These are phyloP conservation scores for Plasmodium vinckei DNA, from an alignment of 169 alveolate genomes.

Conservation along the genomic window DNA sequence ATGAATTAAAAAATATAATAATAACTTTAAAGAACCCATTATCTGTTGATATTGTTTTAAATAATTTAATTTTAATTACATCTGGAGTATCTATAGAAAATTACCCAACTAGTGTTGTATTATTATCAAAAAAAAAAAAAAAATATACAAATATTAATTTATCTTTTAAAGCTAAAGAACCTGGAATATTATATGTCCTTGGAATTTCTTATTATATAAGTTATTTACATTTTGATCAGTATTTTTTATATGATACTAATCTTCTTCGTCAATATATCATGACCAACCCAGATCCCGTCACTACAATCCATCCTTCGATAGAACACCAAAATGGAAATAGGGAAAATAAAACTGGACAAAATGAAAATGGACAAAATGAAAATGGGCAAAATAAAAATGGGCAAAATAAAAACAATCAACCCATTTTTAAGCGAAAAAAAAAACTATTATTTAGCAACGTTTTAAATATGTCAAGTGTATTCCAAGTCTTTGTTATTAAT, in stretches of 20 bases:
- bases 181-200: constrained; percentile 41
- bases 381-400: too few species aligned
- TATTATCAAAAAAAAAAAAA: constrained; percentile 51
- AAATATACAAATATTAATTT: constrained; percentile 26
- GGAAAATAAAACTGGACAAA: too few species aligned
- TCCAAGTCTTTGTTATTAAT: constrained; percentile 28
- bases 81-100: constrained; percentile 55
- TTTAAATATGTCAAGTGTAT: constrained; percentile 36
- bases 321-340: too few species aligned
- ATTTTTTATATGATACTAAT: constrained; percentile 34
- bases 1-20: constrained; percentile 27
- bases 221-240: constrained; percentile 38
- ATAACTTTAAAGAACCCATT: constrained; percentile 56
- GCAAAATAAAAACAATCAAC: too few species aligned
- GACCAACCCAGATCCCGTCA: background rate
- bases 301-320: too few species aligned
- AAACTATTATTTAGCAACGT: background rate
- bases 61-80: constrained; percentile 34
- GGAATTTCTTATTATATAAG: constrained; percentile 72
- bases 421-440: too few species aligned
- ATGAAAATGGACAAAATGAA: too few species aligned
- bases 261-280: too few species aligned
- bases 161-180: constrained; percentile 62
- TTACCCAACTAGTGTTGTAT: constrained; percentile 36
- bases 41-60: constrained; percentile 28